phyloP scores from a whole-genome alignment of 306 rosid genomes.

The Senna tora region DNA sequence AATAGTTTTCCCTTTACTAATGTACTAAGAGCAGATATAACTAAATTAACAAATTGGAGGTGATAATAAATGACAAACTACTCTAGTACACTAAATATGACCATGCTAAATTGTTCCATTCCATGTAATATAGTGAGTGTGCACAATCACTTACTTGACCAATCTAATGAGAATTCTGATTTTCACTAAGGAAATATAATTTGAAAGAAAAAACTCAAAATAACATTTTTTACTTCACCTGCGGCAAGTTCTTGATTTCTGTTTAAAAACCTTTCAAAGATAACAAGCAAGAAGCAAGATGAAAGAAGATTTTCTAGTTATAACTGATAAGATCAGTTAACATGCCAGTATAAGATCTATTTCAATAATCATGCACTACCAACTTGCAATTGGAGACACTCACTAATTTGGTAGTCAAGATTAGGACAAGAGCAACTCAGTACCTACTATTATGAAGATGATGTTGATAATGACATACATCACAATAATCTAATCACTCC shows the following conservation, averaged over 20 bases:
- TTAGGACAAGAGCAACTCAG: slow-evolving; percentile 1
- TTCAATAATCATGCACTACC: slow-evolving; percentile 3
- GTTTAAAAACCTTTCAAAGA: neutral
- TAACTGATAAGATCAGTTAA: slow-evolving; percentile 1
- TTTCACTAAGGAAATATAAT: slow-evolving; percentile 5
- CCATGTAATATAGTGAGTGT: neutral
- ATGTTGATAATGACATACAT: neutral
- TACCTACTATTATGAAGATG: neutral
- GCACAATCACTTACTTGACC: slow-evolving; percentile 18
- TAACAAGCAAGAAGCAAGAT: slow-evolving; percentile 14
- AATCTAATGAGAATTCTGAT: slow-evolving; percentile 10
- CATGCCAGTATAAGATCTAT: neutral
- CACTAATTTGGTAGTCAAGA: slow-evolving; percentile 11
- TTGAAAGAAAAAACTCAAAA: neutral
- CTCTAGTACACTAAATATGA: neutral
- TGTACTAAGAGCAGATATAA: neutral
- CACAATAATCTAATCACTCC: slow-evolving; percentile 3
- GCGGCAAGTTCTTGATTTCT: neutral
- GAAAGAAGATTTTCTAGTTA: neutral
- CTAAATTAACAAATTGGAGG: slow-evolving; percentile 8
- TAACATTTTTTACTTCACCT: neutral
- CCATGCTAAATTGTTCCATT: neutral
- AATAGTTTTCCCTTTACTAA: slow-evolving; percentile 32
- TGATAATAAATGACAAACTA: neutral
- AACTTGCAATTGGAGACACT: slow-evolving; percentile 2